Evolutionary conservation across 129 eudicot genomes (phyloP).

Genomic region (Flaveria sonorensis): DNA sequence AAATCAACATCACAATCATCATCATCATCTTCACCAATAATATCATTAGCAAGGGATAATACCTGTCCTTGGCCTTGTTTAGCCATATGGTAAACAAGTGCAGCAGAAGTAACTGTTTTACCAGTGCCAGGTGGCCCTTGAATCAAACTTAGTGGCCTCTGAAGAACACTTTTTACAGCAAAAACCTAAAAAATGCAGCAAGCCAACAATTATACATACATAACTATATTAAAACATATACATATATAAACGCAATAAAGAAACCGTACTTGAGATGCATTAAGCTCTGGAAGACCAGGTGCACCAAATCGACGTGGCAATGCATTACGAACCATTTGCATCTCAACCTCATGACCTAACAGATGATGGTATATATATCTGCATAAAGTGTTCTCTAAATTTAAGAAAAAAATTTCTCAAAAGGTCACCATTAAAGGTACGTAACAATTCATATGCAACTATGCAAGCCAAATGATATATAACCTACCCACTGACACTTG

Average conservation of each 20-base stretch:
- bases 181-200: constrained; percentile 46
- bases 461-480: background rate
- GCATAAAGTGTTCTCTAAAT: background rate
- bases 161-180: constrained; percentile 76
- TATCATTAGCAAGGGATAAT: constrained; percentile 30
- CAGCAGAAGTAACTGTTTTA: constrained; percentile 76
- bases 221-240: background rate
- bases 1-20: background rate
- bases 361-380: constrained; percentile 85
- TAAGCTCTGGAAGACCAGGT: constrained; percentile 91
- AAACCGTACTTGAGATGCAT: constrained; percentile 76
- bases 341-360: constrained; percentile 87
- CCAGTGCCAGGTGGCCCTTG: constrained; percentile 85
- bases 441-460: constrained; percentile 10
- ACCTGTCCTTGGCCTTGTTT: constrained; percentile 95
- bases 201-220: background rate
- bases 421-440: background rate
- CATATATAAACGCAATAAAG: background rate
- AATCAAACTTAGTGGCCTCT: constrained; percentile 70
- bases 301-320: constrained; percentile 90
- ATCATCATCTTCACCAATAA: background rate
- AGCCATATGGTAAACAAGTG: constrained; percentile 88
- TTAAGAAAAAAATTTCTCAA: background rate
- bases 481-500: constrained; percentile 97
- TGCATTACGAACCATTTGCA: constrained; percentile 85